Evolutionary conservation across 2,329 filamentous ascomycete species (phyloP), one percentile per base, ranked within the genome.

Genomic region (Ophiobolus disseminans): DNA sequence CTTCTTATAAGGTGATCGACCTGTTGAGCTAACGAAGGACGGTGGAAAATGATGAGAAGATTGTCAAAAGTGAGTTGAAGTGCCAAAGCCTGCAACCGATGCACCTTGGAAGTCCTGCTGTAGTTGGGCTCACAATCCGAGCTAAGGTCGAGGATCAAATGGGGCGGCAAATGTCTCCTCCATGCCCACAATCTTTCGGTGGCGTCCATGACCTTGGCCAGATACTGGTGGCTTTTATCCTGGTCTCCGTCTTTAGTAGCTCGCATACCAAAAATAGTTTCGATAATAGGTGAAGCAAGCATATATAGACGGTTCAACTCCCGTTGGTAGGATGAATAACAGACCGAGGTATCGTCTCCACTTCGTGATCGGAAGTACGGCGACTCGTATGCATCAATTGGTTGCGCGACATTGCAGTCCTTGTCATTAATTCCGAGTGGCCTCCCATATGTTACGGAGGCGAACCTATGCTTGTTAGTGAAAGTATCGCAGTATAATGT

Each of bases 61-160:
- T 75, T 77, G 50, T 78, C 75, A 26, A 73, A 77, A 1, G 75
- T 76, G 4, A 78, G 54, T 34, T 76, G 71, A n/a, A 78, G 44
- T 7, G 76, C 70, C n/a, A 77, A 47, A 1, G 75, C 68, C 49
- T 77, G 75, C 1, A 78, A 44, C 4, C 62, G 57, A 37, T 59
- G 45, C 37, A 61, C 52, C 42, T 60, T 45, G 17, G 36, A 28
- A 3, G 50, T 50, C 5, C 46, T 35, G 9, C 48, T 40, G 8
- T 53, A 45, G 14, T 59, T 38, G 2, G 41, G 23, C n/a, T 47
- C 43, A 8, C 50, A 58, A 39, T 70, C 65, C 5, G 49, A 39
- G 14, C 47, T 45, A 3, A 59, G 17, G 14, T 68, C 57, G 4
- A 66, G 49, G 4, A 43, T 38, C 5, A 71, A 48, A 35, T 66